Base-by-base conservation (phyloP, 495 filamentous ascomycete genomes). In the Hypoxylon lenormandii region DNA sequence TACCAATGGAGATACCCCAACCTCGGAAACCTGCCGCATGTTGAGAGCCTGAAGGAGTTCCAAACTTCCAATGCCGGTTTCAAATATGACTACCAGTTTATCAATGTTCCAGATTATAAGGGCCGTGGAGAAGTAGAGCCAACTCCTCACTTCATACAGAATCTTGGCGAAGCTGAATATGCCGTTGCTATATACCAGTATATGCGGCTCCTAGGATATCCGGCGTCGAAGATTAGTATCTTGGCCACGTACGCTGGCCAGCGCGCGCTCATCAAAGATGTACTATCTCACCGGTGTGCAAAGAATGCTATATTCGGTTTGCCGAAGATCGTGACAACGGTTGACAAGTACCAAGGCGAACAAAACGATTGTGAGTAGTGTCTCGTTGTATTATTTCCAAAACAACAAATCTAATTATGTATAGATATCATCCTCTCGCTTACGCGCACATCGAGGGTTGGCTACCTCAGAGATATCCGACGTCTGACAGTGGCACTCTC, bases 291-390 rank as follows among this genome's bases (percentile, higher is more conserved):
- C 73, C 85, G 95, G 28, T 98, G 95, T 72, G 86, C 86, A 8
- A 91, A 87, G 72, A 96, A 91, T 66, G 78, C 87, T 2, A 79
- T 99, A 23, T 99, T 99, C 79, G 94, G 96, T 10, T 79, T 97
- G 80, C 95, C 95, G 38, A 90, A 89, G 76, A 89, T 91, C 47
- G 92, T 99, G 22, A 92, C 91, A 0, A 98, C 96, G 15, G 96
- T 99, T 56, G 95, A 99, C 79, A 96, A 96, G 77, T 99, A 97
- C 71, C 95, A 99, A 81, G 95, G 95, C 68, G 96, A 98, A 83
- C 95, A 99, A 80, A 99, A 98, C 79, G 95, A 97, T 73, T 98
- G 93, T 96, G 81, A 86, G 91, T 86, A 58, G 21, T 48, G 19
- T 6, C 5, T 30, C 15, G 5, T 33, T 56, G 18, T 40, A 21